Evolutionary conservation across 2,329 filamentous ascomycete genomes (phyloP).

Genomic region (Leptographium radiaticola): DNA sequence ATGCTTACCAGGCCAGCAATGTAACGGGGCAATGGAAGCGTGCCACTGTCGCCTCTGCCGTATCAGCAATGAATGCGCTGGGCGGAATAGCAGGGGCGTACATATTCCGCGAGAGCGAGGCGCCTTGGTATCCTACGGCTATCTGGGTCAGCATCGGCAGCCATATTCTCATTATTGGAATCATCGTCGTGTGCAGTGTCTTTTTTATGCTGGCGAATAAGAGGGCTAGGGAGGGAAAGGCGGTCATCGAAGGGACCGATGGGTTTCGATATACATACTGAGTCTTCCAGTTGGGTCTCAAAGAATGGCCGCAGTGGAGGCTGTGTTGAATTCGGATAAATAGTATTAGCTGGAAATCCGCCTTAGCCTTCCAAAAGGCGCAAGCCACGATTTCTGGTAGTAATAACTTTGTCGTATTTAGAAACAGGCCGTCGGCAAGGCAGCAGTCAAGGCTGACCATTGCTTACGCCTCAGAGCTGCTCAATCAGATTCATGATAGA

Average conservation of each 20-base stretch:
- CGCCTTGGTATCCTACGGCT: background rate
- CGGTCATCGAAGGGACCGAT: background rate
- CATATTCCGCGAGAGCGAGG: slow-evolving; percentile 43
- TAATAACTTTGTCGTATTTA: too few species aligned
- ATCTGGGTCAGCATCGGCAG: background rate
- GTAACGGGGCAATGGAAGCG: slow-evolving; percentile 81
- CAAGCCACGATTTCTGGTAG: background rate
- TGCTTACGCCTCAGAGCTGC: background rate
- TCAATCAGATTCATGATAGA: background rate
- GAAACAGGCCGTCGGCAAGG: background rate
- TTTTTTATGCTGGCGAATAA: background rate
- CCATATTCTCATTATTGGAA: background rate
- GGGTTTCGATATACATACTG: background rate
- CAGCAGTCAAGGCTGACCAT: background rate
- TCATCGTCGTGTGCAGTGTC: background rate
- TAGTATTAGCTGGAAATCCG: background rate
- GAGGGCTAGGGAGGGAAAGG: background rate
- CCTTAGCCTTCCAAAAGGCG: background rate
- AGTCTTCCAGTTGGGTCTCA: background rate
- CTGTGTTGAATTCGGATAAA: too few species aligned
- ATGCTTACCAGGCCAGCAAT: slow-evolving; percentile 79
- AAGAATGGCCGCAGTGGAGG: background rate
- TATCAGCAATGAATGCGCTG: slow-evolving; percentile 63
- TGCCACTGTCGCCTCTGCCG: slow-evolving; percentile 60
- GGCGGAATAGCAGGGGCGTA: slow-evolving; percentile 65